phyloP scores from a whole-genome alignment of 1,284 basidiomycete species.

The Naganishia sp. region DNA sequence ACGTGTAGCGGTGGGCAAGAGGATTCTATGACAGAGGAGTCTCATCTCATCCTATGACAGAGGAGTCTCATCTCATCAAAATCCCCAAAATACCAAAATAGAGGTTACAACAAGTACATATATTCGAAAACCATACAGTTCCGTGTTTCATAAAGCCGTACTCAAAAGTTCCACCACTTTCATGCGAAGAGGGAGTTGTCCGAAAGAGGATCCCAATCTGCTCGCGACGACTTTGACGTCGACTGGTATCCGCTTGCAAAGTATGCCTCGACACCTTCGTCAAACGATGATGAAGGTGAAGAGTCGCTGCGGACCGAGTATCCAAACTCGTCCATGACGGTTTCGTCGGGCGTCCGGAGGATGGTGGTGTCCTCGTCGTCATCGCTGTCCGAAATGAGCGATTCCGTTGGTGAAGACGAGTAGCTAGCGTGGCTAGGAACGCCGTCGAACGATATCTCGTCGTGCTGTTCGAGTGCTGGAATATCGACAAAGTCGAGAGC shows the following conservation, averaged over 20 bases:
- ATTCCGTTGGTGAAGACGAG: slow-evolving; percentile 8
- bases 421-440: not conserved
- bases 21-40: no score
- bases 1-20: no score
- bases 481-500: not conserved
- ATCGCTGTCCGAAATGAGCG: slow-evolving; percentile 7
- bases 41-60: no score
- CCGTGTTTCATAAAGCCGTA: no score
- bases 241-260: slow-evolving; percentile 8
- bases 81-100: no score
- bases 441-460: slow-evolving; percentile 1
- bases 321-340: slow-evolving; percentile 10
- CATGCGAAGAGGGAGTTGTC: no score
- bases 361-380: slow-evolving; percentile 8
- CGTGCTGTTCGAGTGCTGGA: not conserved
- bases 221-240: not conserved
- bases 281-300: slow-evolving; percentile 6
- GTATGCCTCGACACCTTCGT: slow-evolving; percentile 7
- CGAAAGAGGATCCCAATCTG: not conserved
- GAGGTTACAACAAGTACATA: no score
- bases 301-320: not conserved
- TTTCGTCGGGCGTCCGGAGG: slow-evolving; percentile 13
- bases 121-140: no score
- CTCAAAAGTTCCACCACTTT: no score
- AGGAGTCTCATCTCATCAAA: no score